These are phyloP conservation scores for Neurospora sp. DNA, from an alignment of 495 filamentous ascomycete species.

Conservation along the genomic window DNA sequence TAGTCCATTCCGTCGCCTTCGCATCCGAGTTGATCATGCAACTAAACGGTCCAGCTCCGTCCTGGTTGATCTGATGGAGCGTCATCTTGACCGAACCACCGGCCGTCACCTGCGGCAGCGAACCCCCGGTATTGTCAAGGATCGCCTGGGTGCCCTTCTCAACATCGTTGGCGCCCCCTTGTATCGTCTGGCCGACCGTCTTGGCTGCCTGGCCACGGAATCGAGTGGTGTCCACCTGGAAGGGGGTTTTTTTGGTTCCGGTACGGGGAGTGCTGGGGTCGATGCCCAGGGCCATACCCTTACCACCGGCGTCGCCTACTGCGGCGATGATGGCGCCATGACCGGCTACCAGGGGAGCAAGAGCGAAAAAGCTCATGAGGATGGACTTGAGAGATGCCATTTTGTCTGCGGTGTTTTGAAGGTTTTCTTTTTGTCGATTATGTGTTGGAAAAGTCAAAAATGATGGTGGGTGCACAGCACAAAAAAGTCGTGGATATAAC, in stretches of 20 bases:
- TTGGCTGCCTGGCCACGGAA: conserved; percentile 34
- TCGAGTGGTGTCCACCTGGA: conserved; percentile 44
- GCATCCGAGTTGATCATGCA: conserved; percentile 42
- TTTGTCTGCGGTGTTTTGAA: conserved; percentile 5
- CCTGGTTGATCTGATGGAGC: conserved; percentile 41
- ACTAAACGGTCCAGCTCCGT: conserved; percentile 35
- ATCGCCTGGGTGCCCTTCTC: conserved; percentile 37
- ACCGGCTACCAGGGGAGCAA: conserved; percentile 31
- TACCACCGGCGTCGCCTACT: conserved; percentile 38
- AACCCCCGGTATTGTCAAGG: conserved; percentile 32
- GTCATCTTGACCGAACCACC: conserved; percentile 43
- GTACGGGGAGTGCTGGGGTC: conserved; percentile 41
- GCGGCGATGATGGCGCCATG: conserved; percentile 41
- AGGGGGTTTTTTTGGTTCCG: conserved; percentile 36
- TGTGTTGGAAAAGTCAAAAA: not conserved
- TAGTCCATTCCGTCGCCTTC: conserved; percentile 32
- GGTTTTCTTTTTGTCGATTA: not conserved
- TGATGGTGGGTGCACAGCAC: not conserved
- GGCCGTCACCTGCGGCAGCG: conserved; percentile 37
- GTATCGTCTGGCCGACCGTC: conserved; percentile 34
- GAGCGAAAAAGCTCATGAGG: conserved; percentile 14
- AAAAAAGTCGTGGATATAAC: not conserved
- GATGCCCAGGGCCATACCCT: conserved; percentile 37
- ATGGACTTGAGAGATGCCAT: conserved; percentile 24
- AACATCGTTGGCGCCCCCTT: conserved; percentile 34